A percentile compares a stretch with the other conserved stretches of the same genome.
phyloP scores from a whole-genome alignment of 2,329 filamentous ascomycete genomes.

The Fusarium sulawesiense region DNA sequence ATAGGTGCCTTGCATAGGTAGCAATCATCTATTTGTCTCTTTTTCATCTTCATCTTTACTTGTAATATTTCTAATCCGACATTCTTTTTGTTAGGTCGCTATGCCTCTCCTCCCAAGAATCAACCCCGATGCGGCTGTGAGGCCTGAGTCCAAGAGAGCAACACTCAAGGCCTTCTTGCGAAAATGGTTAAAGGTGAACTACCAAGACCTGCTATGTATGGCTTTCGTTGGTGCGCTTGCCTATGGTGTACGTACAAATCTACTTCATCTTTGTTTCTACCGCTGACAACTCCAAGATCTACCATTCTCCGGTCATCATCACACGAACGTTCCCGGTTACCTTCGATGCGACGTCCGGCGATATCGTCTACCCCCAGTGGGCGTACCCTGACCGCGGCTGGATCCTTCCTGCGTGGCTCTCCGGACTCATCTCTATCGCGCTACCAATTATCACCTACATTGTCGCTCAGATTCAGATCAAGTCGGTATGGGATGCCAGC shows the following conservation, averaged over 20 bases:
- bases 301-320: constrained; percentile 64
- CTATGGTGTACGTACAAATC: constrained; percentile 43
- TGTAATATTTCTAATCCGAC: neutral
- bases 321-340: constrained; percentile 71
- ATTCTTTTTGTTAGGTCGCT: neutral
- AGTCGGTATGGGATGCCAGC: constrained; percentile 69
- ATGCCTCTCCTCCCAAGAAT: constrained; percentile 40
- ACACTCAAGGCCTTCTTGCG: constrained; percentile 40
- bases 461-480: constrained; percentile 67
- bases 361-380: constrained; percentile 72
- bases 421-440: constrained; percentile 65
- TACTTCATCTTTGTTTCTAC: too few relatives aligned
- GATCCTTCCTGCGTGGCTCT: constrained; percentile 69
- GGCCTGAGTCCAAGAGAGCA: constrained; percentile 7
- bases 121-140: constrained; percentile 12
- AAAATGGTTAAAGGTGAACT: constrained; percentile 68
- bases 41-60: neutral
- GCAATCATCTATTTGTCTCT: neutral
- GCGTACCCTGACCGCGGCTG: constrained; percentile 73
- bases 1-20: neutral
- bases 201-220: constrained; percentile 71
- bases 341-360: constrained; percentile 63
- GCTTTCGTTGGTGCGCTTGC: constrained; percentile 57
- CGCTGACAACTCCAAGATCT: constrained; percentile 54
- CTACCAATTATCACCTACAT: constrained; percentile 69